Base-by-base conservation (phyloP, 179 eudicot genomes). In the Vitellaria paradoxa region DNA sequence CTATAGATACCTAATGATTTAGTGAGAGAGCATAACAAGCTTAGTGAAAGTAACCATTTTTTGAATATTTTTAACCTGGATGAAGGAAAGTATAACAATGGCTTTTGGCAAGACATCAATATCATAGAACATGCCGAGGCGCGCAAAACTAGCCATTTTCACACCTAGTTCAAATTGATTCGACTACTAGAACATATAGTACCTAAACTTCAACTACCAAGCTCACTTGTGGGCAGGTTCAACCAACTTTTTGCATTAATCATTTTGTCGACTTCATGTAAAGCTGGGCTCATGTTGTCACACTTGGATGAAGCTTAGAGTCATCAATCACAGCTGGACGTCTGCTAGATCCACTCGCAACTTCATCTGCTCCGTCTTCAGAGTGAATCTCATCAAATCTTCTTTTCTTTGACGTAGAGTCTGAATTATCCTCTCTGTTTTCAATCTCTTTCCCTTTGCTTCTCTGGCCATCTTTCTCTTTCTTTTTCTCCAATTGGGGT, bases 351-450 rank as follows among this genome's bases (percentile, higher is more conserved):
- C 84, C 61, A 49, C 49, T 76, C 60, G 82, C 80, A 37, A 61
- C 81, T 86, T 86, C 87, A 70, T 80, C 90, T 40, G 71, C 82
- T 70, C 76, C 83, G 37, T 80, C 88, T 69, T 81, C 81, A 5
- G 61, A 30, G 65, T 81, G 81, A 83, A 84, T 81, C 74, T 90
- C 94, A 76, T 63, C 82, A 72, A 78, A 86, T 55, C 76, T 84
- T 74, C 96, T 88, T 79, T 94, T 96, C 90, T 86, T 96, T 65
- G 85, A 79, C 59, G 88, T 56, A 5, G 92, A 78, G 12, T 78
- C 83, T 26, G 87, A 81, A 81, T 80, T 77, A 49, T 82, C 91
- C 56, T 86, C 81, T 66, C 78, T 76, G 18, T 56, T 68, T 74
- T 81, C 83, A 10, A 75, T 77, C 72, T 74, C 83, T 59, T 79